These are phyloP conservation scores for Musa beccarii DNA, from an alignment of 176 grass and related monocot species.

Conservation along the genomic window DNA sequence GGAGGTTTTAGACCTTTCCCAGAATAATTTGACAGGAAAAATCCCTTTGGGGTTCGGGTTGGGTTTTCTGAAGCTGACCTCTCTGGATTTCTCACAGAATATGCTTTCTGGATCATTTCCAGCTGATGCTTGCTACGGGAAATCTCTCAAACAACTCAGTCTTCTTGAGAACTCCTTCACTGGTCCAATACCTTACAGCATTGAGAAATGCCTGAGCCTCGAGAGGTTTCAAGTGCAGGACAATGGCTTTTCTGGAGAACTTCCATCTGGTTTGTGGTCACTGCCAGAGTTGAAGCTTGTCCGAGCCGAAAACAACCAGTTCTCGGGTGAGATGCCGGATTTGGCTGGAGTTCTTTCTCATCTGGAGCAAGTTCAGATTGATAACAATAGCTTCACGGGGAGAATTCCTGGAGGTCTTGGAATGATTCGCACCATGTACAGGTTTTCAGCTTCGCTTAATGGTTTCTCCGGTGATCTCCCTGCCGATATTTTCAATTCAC, in stretches of 20 bases:
- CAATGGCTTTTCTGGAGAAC: constrained; percentile 46
- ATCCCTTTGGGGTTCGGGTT: constrained; percentile 44
- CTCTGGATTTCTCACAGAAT: constrained; percentile 53
- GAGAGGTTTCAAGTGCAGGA: constrained; percentile 60
- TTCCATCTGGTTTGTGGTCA: constrained; percentile 56
- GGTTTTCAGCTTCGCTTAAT: constrained; percentile 62
- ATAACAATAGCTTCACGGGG: constrained; percentile 63
- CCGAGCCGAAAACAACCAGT: constrained; percentile 46
- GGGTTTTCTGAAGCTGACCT: constrained; percentile 35
- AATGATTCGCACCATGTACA: constrained; percentile 50
- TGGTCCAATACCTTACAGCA: constrained; percentile 10
- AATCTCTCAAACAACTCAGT: constrained; percentile 14
- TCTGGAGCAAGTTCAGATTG: constrained; percentile 67
- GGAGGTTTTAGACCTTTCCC: constrained; percentile 53
- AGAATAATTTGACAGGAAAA: constrained; percentile 47
- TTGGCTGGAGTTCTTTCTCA: constrained; percentile 26
- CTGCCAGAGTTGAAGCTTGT: constrained; percentile 50
- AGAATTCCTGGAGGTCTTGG: constrained; percentile 44
- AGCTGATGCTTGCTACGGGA: constrained; percentile 22
- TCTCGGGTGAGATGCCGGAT: constrained; percentile 42
- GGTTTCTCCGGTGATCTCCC: constrained; percentile 47
- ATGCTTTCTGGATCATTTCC: constrained; percentile 49
- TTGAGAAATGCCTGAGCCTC: constrained; percentile 35
- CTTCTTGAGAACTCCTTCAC: constrained; percentile 26
- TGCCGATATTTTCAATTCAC: constrained; percentile 49